Evolutionary conservation across 1,284 basidiomycete genomes (phyloP).

Genomic region (Malassezia psittaci): DNA sequence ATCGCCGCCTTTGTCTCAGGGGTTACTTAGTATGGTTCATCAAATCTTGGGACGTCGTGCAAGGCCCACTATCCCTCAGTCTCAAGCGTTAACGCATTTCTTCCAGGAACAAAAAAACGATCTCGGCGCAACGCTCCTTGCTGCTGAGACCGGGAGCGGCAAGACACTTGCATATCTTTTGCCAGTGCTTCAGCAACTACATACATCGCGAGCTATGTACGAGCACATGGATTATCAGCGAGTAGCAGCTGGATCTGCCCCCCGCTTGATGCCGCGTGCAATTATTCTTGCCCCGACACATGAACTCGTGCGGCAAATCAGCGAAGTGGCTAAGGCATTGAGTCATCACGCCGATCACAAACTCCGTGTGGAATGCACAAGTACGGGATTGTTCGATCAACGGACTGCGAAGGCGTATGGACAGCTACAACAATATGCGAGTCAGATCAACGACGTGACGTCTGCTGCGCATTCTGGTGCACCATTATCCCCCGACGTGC

Average conservation of each 20-base stretch:
- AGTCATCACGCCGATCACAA: slow-evolving; percentile 55
- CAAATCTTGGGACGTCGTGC: slow-evolving; percentile 11
- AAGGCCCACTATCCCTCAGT: slow-evolving; percentile 14
- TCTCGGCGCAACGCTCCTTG: slow-evolving; percentile 75
- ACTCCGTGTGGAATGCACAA: slow-evolving; percentile 62
- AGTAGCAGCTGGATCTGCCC: background rate
- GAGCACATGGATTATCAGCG: slow-evolving; percentile 11
- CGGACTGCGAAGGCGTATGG: background rate
- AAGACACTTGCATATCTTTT: slow-evolving; percentile 91
- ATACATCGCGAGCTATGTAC: slow-evolving; percentile 50
- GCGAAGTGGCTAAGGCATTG: slow-evolving; percentile 59
- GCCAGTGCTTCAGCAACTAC: slow-evolving; percentile 88
- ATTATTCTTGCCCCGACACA: slow-evolving; percentile 89
- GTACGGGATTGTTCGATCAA: slow-evolving; percentile 46
- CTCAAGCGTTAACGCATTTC: slow-evolving; percentile 15
- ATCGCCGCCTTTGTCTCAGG: slow-evolving; percentile 12
- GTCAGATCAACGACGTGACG: slow-evolving; percentile 53
- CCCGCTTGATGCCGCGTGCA: slow-evolving; percentile 57
- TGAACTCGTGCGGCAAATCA: slow-evolving; percentile 87
- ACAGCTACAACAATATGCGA: background rate
- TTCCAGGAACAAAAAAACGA: slow-evolving; percentile 24
- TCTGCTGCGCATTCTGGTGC: background rate
- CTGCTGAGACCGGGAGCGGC: slow-evolving; percentile 94
- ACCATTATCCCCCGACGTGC: slow-evolving; percentile 41
- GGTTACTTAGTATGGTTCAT: slow-evolving; percentile 10